Conservation (phyloP, 805 yeast genomes). For the Lachancea meyersii region DNA sequence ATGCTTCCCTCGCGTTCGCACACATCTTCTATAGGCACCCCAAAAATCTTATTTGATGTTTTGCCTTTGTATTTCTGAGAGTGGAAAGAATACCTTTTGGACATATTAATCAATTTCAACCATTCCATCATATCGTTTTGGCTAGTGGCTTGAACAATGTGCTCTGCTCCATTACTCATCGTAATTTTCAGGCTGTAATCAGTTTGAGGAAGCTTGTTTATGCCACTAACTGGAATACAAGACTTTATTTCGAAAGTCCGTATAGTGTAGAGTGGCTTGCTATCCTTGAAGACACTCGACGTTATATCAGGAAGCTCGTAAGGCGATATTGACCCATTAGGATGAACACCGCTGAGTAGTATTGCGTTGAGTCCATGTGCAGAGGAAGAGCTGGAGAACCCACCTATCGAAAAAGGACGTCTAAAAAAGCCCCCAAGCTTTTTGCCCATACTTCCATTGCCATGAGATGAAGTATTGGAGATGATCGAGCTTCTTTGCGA, state of each 20-base stretch:
- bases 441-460: conserved; percentile 30
- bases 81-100: conserved; percentile 39
- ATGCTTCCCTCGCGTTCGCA: conserved; percentile 62
- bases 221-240: conserved; percentile 35
- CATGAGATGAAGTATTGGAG: conserved; percentile 15
- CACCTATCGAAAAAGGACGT: conserved; percentile 56
- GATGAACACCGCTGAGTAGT: conserved; percentile 33
- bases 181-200: conserved; percentile 36
- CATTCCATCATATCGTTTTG: conserved; percentile 67
- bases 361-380: conserved; percentile 23
- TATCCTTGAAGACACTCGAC: conserved; percentile 34
- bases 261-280: conserved; percentile 46
- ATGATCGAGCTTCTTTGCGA: conserved; percentile 19
- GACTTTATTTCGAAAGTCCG: conserved; percentile 39
- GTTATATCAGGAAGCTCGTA: conserved; percentile 55
- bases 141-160: conserved; percentile 58
- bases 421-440: conserved; percentile 57
- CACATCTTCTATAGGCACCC: conserved; percentile 72
- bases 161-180: conserved; percentile 46
- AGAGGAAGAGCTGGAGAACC: conserved; percentile 29
- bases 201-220: conserved; percentile 19
- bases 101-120: conserved; percentile 44
- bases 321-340: conserved; percentile 37
- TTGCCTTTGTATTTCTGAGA: conserved; percentile 37
- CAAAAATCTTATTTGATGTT: conserved; percentile 59